Evolutionary conservation across 1,284 basidiomycete species (phyloP), one percentile per base, ranked within the genome.

Genomic region (Blastosporella zonata): DNA sequence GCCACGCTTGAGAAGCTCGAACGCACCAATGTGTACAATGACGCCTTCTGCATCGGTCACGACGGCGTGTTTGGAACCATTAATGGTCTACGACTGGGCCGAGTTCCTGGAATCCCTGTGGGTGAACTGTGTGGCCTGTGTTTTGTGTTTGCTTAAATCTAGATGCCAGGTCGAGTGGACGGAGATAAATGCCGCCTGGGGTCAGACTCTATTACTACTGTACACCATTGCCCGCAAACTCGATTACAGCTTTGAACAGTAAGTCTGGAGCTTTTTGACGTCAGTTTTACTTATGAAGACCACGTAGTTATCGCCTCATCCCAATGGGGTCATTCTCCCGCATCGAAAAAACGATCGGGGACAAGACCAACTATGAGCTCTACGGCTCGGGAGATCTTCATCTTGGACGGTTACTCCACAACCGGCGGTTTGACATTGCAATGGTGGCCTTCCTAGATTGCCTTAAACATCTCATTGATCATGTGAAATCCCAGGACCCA

Each of bases 161-260:
- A 46, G 20, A 33, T 38, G 22, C 17, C 40, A 90, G 79, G 93
- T 99, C 22, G 96, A 98, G 63, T 99, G 96, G 95, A 83, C 91
- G 4, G 97, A 99, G 69, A 95, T 99, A 67, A 99, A 99, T 63
- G 97, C 97, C 4, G 97, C 97, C 2, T 97, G 96, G 93, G 97
- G 97, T 0, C 90, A 98, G 62, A 92, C 93, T 0, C 75, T 96
- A n/a, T 73, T 99, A 17, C 75, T 98, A 45, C 73, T 99, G 12
- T 90, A 95, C 59, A 93, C 93, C 3, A 81, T 99, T 43, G 91
- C 92, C 2, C 78, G 87, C 49, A 96, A 95, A 65, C 79, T 97
- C 7, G 92, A 91, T 48, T 92, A 84, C 64, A 82, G 81, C 1
- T 95, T 97, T 59, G 85, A 90, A 60, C 83, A 82, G 92, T 93